phyloP scores from a whole-genome alignment of 208 protist genomes.

The Leishmania turanica region DNA sequence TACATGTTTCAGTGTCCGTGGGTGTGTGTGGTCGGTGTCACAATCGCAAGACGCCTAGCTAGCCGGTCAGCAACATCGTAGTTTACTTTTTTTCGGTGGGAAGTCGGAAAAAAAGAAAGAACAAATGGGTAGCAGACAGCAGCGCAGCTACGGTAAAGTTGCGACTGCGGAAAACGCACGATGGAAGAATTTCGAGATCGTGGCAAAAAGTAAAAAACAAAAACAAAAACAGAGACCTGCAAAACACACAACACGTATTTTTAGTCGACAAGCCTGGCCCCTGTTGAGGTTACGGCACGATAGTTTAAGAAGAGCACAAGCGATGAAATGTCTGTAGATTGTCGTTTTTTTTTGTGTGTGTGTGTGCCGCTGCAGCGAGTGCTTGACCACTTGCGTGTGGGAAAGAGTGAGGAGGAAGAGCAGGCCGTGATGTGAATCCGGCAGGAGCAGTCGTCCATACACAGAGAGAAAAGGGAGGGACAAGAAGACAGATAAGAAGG shows the following conservation, averaged over 20 bases:
- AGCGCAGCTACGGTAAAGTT: neutral
- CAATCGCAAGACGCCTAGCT: neutral
- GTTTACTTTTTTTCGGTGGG: neutral
- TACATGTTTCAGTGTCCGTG: neutral
- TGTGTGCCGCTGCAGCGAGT: neutral
- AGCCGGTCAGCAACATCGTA: neutral
- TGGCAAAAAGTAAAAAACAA: neutral
- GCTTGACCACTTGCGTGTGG: neutral
- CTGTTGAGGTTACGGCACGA: neutral
- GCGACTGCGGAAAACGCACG: neutral
- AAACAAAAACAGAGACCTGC: neutral
- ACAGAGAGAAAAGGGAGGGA: neutral
- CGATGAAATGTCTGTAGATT: neutral
- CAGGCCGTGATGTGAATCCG: neutral
- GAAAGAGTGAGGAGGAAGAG: neutral
- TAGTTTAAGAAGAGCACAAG: neutral
- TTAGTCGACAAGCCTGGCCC: too few species aligned
- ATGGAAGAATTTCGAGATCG: neutral
- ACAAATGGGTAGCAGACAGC: neutral
- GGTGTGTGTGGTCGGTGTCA: neutral
- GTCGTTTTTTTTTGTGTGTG: too few species aligned
- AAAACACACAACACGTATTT: neutral
- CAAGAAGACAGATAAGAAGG: neutral
- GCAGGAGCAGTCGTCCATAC: neutral
- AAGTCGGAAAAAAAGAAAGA: neutral